Evolutionary conservation across 1,139 yeast genomes (phyloP).

Genomic region (Geotrichum histeridarum): DNA sequence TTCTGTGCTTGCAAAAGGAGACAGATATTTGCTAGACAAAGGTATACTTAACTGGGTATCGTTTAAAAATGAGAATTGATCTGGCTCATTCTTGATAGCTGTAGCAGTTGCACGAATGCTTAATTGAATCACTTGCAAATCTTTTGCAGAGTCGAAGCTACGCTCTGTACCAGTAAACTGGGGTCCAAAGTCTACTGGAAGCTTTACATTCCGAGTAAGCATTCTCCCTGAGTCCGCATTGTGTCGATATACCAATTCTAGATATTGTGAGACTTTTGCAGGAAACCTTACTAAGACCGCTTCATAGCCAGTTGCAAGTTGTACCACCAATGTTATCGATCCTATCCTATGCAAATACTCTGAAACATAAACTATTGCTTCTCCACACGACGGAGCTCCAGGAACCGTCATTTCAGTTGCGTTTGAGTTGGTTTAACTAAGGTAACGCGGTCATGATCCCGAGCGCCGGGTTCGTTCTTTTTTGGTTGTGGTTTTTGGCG

Average conservation of each 20-base stretch:
- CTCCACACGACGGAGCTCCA: neutral
- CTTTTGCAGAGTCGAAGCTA: neutral
- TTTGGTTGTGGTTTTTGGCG: neutral
- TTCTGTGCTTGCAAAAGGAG: neutral
- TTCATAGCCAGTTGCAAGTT: conserved; percentile 21
- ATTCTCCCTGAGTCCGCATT: neutral
- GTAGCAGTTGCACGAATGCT: conserved; percentile 8
- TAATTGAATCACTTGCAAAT: neutral
- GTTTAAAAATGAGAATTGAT: conserved; percentile 9
- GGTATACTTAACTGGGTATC: conserved; percentile 9
- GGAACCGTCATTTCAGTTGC: neutral
- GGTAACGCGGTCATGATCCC: neutral
- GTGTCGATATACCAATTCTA: conserved; percentile 1
- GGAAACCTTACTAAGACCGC: conserved; percentile 16
- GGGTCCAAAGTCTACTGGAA: conserved; percentile 10
- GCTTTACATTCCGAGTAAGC: neutral
- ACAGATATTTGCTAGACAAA: conserved; percentile 10
- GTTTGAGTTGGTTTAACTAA: neutral
- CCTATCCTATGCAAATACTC: conserved; percentile 36
- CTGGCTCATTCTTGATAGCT: neutral
- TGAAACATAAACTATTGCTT: conserved; percentile 28
- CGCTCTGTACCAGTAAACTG: conserved; percentile 4
- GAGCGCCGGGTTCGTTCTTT: neutral
- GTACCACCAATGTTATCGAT: conserved; percentile 29
- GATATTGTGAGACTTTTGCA: neutral